Base-by-base conservation (phyloP, 768 basidiomycete species). In the Lactarius indigo region DNA sequence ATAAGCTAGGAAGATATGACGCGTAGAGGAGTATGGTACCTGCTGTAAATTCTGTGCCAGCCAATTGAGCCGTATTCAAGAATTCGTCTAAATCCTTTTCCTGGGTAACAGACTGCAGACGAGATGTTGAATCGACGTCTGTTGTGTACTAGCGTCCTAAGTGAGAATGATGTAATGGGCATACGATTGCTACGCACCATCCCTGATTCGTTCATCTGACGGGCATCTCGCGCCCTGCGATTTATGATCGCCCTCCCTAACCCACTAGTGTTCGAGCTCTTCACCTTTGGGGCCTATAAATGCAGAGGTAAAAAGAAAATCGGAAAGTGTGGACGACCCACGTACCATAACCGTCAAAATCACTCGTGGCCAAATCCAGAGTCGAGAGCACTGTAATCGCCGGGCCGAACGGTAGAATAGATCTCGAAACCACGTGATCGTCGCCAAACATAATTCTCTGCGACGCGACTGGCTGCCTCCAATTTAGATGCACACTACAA, bases 221-320 rank as follows among this genome's bases (percentile, higher is more conserved):
- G 82, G 35, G 89, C 88, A 80, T 92, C 92, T 75, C 92, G 91
- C 20, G 84, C 84, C 78, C 90, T 88, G 70, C 87, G 87, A 73
- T 99, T 98, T 75, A 98, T 97, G 74, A 99, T 94, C 31, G 97
- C 96, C 67, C 93, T 85, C 39, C 97, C 97, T 31, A 99, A 82
- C 17, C 97, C 97, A 69, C 88, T 89, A 0, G 88, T 81, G 75
- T 92, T 91, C 20, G 74, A 81, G 71, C 87, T 84, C 75, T 80
- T 84, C 50, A 81, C 76, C 76, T 83, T 90, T 30, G 84, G 81
- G 68, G 88, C 79, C 87, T 88, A 47, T 23, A 2, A 20, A 35
- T 10, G 55, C 42, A 66, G 8, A 56, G 1, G 26, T 28, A 42
- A 1, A 30, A 7, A 5, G 10, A 26, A 6, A 23, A 55, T 23